phyloP scores from a whole-genome alignment of 768 basidiomycete species.

The Boletus speciosus region DNA sequence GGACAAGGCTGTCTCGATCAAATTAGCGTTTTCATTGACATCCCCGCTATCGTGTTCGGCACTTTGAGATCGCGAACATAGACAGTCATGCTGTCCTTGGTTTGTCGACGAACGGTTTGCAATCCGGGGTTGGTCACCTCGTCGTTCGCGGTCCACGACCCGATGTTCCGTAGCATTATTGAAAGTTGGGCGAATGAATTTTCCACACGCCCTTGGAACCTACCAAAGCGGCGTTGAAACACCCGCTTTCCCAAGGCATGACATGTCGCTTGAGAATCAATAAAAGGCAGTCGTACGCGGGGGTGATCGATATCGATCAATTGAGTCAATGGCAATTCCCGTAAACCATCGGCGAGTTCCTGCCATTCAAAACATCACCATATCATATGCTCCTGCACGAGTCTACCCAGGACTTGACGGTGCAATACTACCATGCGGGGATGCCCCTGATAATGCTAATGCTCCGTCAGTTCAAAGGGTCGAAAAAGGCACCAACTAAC shows the following conservation, averaged over 20 bases:
- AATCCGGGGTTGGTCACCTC: not conserved
- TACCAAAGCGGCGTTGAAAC: conserved; percentile 1
- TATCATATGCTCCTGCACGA: not conserved
- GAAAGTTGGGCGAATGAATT: not conserved
- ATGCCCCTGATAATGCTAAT: conserved; percentile 7
- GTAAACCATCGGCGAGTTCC: conserved; percentile 4
- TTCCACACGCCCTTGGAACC: conserved; percentile 3
- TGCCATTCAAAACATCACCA: conserved; percentile 1
- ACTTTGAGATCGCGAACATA: not conserved
- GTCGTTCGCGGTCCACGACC: not conserved
- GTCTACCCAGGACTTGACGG: not conserved
- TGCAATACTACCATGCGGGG: conserved; percentile 26
- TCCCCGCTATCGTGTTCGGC: not conserved
- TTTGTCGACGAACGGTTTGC: not conserved
- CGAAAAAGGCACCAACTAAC: conserved; percentile 13
- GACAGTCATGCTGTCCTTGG: not conserved
- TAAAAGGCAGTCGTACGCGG: not conserved
- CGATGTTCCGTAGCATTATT: not conserved
- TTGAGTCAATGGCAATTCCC: conserved; percentile 14
- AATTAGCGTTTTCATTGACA: not conserved
- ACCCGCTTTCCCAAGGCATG: conserved; percentile 3
- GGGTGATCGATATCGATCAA: not conserved
- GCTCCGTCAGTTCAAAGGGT: conserved; percentile 1
- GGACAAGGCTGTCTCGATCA: not conserved
- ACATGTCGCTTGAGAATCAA: not conserved